Evolutionary conservation across 164 flowering plant genomes (phyloP).

Genomic region (Liriodendron chinense): DNA sequence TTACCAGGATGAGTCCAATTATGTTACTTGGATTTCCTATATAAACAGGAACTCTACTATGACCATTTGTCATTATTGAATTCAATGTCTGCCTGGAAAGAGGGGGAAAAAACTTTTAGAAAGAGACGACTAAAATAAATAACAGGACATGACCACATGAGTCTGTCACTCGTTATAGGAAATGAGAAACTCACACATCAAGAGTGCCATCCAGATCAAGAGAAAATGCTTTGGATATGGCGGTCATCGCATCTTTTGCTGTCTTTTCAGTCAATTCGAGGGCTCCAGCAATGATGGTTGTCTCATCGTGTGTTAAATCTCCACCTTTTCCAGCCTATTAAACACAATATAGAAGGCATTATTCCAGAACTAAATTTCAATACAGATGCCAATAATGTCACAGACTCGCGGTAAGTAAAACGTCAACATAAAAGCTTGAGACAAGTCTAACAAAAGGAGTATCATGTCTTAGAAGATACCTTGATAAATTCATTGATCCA

Average conservation of each 20-base stretch:
- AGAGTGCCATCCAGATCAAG: slow-evolving; percentile 86
- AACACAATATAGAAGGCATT: not conserved
- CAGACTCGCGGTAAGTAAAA: too few species aligned
- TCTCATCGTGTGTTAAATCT: slow-evolving; percentile 94
- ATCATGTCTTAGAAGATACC: too few species aligned
- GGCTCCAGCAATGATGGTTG: slow-evolving; percentile 92
- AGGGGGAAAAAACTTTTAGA: not conserved
- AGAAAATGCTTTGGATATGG: slow-evolving; percentile 83
- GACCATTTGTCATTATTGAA: slow-evolving; percentile 78
- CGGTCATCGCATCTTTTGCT: slow-evolving; percentile 95
- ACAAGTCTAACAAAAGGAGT: too few species aligned
- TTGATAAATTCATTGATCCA: too few species aligned
- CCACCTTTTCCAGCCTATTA: slow-evolving; percentile 96
- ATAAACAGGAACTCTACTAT: slow-evolving; percentile 91
- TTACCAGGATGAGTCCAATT: slow-evolving; percentile 82
- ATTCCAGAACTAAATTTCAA: not conserved
- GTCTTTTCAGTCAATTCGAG: slow-evolving; percentile 92
- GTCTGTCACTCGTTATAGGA: not conserved
- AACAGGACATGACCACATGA: not conserved
- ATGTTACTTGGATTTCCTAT: slow-evolving; percentile 57
- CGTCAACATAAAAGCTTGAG: too few species aligned
- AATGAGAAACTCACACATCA: slow-evolving; percentile 66
- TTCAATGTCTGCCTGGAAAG: slow-evolving; percentile 63
- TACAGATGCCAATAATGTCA: too few species aligned
- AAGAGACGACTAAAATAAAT: not conserved